Conservation (phyloP, 1,139 yeast genomes). For the Yamadazyma epiphylla region DNA sequence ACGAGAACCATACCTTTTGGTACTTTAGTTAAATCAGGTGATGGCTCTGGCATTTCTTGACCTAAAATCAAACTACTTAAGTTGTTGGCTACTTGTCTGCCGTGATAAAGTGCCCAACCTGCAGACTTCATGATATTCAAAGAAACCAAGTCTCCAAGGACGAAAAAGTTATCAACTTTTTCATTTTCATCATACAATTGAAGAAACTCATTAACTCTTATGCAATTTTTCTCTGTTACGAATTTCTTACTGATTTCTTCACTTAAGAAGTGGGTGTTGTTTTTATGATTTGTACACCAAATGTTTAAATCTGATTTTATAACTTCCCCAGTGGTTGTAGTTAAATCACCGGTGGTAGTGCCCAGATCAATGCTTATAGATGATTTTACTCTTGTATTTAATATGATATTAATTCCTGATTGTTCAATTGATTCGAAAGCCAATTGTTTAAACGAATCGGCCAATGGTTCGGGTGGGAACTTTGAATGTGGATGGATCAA, state of each 20-base stretch:
- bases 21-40: conserved; percentile 30
- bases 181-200: conserved; percentile 21
- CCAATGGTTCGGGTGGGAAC: conserved; percentile 41
- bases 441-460: conserved; percentile 25
- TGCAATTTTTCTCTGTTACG: conserved; percentile 24
- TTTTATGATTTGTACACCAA: conserved; percentile 44
- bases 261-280: conserved; percentile 31
- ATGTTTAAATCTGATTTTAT: conserved; percentile 33
- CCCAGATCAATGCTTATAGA: conserved; percentile 13
- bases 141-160: conserved; percentile 40
- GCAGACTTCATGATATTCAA: conserved; percentile 42
- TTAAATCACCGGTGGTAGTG: conserved; percentile 22
- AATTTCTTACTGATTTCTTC: conserved; percentile 15
- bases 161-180: conserved; percentile 26
- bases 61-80: conserved; percentile 28
- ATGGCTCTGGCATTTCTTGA: conserved; percentile 28
- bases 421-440: conserved; percentile 22
- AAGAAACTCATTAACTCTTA: conserved; percentile 33
- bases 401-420: conserved; percentile 17
- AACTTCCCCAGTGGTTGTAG: conserved; percentile 23
- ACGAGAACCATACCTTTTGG: conserved; percentile 44
- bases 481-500: conserved; percentile 37
- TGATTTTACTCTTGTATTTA: conserved; percentile 23
- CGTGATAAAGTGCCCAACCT: conserved; percentile 48
- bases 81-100: conserved; percentile 40